Conservation (phyloP, 345 rosid species). For the Acer yangbiense region DNA sequence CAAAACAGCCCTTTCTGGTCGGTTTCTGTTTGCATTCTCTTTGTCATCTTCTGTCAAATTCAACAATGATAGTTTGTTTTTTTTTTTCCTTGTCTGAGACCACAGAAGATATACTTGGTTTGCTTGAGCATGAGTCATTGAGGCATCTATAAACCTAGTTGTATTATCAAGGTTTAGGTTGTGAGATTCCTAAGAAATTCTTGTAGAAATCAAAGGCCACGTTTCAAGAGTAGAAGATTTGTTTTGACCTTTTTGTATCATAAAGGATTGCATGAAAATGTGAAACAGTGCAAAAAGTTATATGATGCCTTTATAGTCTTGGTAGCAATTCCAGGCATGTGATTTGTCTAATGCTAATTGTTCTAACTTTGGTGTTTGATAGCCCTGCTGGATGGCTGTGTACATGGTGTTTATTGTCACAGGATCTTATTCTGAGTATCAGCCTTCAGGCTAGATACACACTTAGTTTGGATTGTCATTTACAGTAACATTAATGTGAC, state of each 20-base stretch:
- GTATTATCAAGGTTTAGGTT: neutral
- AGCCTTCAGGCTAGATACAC: neutral
- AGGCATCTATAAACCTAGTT: neutral
- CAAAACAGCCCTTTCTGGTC: slow-evolving; percentile 96
- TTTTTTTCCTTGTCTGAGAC: neutral
- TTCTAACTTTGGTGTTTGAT: neutral
- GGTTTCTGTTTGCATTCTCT: slow-evolving; percentile 27
- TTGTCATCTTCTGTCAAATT: slow-evolving; percentile 11
- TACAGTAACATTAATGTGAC: neutral
- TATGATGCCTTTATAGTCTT: neutral
- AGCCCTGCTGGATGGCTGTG: too few relatives aligned
- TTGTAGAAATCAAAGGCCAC: neutral
- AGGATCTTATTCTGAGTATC: neutral
- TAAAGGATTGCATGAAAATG: neutral
- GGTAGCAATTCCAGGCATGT: neutral
- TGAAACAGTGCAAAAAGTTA: neutral
- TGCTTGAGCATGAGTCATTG: neutral
- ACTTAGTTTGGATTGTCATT: neutral
- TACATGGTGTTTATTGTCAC: neutral
- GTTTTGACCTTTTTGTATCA: neutral
- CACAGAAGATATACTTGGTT: neutral
- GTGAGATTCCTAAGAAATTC: neutral
- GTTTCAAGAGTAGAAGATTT: neutral
- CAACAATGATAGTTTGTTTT: neutral
- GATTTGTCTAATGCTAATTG: neutral